Base-by-base conservation (phyloP, 2,329 filamentous ascomycete genomes). In the Ceratocystis huliohia region DNA sequence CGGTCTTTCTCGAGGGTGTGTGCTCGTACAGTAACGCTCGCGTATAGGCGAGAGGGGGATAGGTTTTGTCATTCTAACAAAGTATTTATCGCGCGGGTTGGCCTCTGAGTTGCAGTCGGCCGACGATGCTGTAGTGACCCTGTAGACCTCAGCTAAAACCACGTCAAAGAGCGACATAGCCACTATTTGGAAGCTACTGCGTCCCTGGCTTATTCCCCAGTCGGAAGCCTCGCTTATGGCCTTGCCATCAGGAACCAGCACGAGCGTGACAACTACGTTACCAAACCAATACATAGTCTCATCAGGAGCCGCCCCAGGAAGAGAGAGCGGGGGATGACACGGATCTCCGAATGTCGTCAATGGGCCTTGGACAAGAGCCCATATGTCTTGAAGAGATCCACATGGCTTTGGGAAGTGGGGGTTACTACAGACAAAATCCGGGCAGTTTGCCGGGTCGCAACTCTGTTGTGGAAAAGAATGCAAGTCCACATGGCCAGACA, bases 151-250 rank as follows among this genome's bases (percentile, higher is more conserved):
- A 0, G 64, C 70, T 65, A 72, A 69, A n/a, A 44, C 28, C 10
- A 66, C 68, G 62, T 71, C 6, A 25, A 71, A 72, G 61, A 72
- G 68, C 10, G 67, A 70, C 22, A 71, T 20, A 59, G 68, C 50
- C 50, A 70, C 67, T 7, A 70, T 48, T 48, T 71, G 70, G 50
- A 72, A 72, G 41, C 65, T 53, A 22, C 15, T 13, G 15, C 50
- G 63, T n/a, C 70, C 69, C 45, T 71, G 69, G 2, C 66, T 5
- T 22, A 67, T 45, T 50, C 69, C 70, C 68, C 67, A 69, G n/a
- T 17, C 56, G 8, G 70, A 67, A n/a, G 70, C 69, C 20, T 65
- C 53, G 5, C 57, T 67, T n/a, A 71, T 45, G 22, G 68, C 68
- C 13, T 62, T 37, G 28, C 66, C 70, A 44, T 70, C 68, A 61